Base-by-base conservation (phyloP, 2,329 filamentous ascomycete species). In the Penicillium hordei region DNA sequence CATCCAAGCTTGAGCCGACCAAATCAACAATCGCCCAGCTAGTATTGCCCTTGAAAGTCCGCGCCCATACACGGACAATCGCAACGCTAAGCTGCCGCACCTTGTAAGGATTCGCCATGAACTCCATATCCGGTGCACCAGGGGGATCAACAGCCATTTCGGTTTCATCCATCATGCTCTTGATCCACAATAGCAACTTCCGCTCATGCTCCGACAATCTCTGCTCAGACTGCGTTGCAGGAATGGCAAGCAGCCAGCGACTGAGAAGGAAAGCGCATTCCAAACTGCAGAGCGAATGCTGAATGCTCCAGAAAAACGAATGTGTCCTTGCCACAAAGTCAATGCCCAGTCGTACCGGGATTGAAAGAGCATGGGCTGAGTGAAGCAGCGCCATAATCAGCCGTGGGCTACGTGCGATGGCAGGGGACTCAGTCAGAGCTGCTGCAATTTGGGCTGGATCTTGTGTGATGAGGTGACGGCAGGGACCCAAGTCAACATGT, bases 291-390 rank as follows among this genome's bases (percentile, higher is more conserved):
- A 84, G 70, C 1, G 80, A 81, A 62, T 84, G 82, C 61, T 83
- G 80, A 29, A 83, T 80, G 38, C 78, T 81, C 82, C 82, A 84
- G 64, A 82, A 80, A 54, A 82, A 79, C 1, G 80, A 82, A 64
- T 83, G 81, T 1, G 78, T 82, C 45, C 75, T 75, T 3, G 81
- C 80, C 38, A 83, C 81, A 50, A 82, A 82, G 49, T 80, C 76
- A 49, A 83, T 78, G 1, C 82, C 82, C 9, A 83, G 73, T 40
- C 81, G 75, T 3, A 83, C 79, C 0, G 80, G 81, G 27, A 84
- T 81, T 10, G 81, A 82, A 9, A 84, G 72, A 13, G 81, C 81
- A 57, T 83, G 81, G 0, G 79, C 79, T n/a, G 80, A 80, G 62
- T 84, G 81, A 3, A 83, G 67, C 2, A 83, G 69, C 4, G 81